Percentiles rank a stretch among this genome's conserved stretches.
Conservation (phyloP, 1,139 yeast genomes). For the Debaryomycetaceae sp. region DNA sequence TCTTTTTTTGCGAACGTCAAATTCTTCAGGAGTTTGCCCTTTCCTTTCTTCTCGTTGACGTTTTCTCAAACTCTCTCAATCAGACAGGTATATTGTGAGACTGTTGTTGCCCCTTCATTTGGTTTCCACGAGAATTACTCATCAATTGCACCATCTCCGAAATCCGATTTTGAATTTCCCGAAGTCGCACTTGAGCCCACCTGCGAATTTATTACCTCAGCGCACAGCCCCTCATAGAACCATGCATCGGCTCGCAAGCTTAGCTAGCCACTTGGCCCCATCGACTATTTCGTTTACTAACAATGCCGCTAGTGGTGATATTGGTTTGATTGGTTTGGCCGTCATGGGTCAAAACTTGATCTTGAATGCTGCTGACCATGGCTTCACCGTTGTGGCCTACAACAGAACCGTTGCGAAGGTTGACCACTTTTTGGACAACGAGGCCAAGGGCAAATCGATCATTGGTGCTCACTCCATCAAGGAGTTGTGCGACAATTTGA, state of each 20-base stretch:
- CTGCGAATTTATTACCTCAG: too few relatives aligned
- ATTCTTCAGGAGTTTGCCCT: too few relatives aligned
- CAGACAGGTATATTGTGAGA: too few relatives aligned
- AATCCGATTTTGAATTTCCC: too few relatives aligned
- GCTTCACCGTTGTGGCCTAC: constrained; percentile 94
- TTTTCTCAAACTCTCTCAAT: too few relatives aligned
- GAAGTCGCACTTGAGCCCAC: too few relatives aligned
- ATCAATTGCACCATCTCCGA: too few relatives aligned
- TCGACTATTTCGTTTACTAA: constrained; percentile 18
- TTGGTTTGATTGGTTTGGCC: constrained; percentile 99
- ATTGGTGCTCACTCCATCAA: constrained; percentile 92
- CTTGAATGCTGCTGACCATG: constrained; percentile 97
- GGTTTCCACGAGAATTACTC: too few relatives aligned
- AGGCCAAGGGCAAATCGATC: constrained; percentile 95
- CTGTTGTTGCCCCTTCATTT: too few relatives aligned
- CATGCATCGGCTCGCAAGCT: constrained; percentile 8
- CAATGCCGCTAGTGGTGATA: constrained; percentile 67
- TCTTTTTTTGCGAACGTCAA: too few relatives aligned
- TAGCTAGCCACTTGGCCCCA: constrained; percentile 8
- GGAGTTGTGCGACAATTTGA: constrained; percentile 83
- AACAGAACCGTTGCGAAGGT: constrained; percentile 97
- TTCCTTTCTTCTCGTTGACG: too few relatives aligned
- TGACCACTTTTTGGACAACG: constrained; percentile 86
- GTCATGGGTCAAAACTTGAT: constrained; percentile 99
- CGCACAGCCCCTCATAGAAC: too few relatives aligned